Base-by-base conservation (phyloP, 1,139 yeast species). In the Geotrichum fermentans region DNA sequence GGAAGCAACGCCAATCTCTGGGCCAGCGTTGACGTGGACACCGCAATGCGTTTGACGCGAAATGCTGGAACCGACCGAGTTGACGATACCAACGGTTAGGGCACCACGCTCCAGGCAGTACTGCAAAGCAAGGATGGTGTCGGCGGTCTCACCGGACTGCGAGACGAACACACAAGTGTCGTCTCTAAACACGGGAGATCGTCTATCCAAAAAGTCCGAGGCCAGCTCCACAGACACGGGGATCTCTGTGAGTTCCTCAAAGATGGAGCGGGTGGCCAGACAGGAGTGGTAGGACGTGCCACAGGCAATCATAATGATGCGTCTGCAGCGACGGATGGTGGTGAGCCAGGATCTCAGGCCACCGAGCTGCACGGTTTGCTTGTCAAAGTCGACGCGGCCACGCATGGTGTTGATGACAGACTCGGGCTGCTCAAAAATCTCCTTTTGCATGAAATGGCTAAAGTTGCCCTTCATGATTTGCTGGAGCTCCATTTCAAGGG, bases 1-100 rank as follows among this genome's bases (percentile, higher is more conserved):
- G n/a, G 97, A 89, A 11, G 98, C 99, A 61, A 94, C 99, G 68
- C 98, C 98, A 58, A 94, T 90, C 73, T 94, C 99, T 35, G 98
- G 98, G 56, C 99, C 99, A 41, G 98, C 98, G 67, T 94, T 94
- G 67, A 94, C 90, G 69, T 94, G 99, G 49, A 94, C 97, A 79
- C 99, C 99, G 75, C 98, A 94, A 70, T 90, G 96, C 37, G 99
- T 94, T 64, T 81, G 84, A 68, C 97, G 82, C 22, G 97, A 90
- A 72, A 94, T 88, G 47, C 94, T 82, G 6, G 98, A 94, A 62
- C 99, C 99, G 41, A 94, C 99, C 57, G 89, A 79, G 66, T 80
- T 80, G 47, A 94, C 98, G 63, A 94, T 86, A 71, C 99, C 99
- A 52, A 94, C 95, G 28, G 97, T 90, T 59, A 94, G 76, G 28